Evolutionary conservation across 202 grass and related monocot species (phyloP), one percentile per base, ranked within the genome.

Genomic region (Saccharum hybrid): DNA sequence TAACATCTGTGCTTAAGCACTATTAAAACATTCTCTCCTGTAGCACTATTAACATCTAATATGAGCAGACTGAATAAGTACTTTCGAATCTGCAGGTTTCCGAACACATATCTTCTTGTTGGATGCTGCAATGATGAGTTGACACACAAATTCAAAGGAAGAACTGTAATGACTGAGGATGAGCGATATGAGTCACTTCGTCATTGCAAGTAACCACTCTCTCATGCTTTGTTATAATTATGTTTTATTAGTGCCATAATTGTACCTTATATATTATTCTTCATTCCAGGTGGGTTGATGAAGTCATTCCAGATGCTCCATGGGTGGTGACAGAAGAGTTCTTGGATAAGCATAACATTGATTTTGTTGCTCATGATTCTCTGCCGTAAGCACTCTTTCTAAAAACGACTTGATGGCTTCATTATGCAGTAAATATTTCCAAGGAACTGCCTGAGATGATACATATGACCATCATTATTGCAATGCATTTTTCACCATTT

Each of bases 261-360:
- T 71, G 38, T 77, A 51, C 23, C 33, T 80, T 69, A 59, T 76
- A 36, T 85, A 33, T 37, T 68, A 12, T 79, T 80, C 61, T 79
- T 15, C 81, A 67, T 86, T 52, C 15, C 52, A 98, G 96, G 83
- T 99, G 96, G 96, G 96, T 99, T 56, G 96, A 99, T 82, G 96
- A 99, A 90, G 96, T 99, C 37, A 99, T 99, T 88, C 96, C 96
- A 77, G 89, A 99, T 90, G 96, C 96, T 67, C 96, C 96, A 60
- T 99, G 93, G 96, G 96, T 99, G 69, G 85, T 99, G 63, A 90
- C 86, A 71, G 76, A 84, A 84, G 96, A 99, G 81, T 99, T 99
- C 83, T 84, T 99, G 78, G 49, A 99, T 66, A 92, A 94, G 83
- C 93, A 99, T 85, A 90, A 99, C 52, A 96, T 99, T 16, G 96